Conservation (phyloP, 108 stramenopile species). For the Fistulifera pelliculosa region DNA sequence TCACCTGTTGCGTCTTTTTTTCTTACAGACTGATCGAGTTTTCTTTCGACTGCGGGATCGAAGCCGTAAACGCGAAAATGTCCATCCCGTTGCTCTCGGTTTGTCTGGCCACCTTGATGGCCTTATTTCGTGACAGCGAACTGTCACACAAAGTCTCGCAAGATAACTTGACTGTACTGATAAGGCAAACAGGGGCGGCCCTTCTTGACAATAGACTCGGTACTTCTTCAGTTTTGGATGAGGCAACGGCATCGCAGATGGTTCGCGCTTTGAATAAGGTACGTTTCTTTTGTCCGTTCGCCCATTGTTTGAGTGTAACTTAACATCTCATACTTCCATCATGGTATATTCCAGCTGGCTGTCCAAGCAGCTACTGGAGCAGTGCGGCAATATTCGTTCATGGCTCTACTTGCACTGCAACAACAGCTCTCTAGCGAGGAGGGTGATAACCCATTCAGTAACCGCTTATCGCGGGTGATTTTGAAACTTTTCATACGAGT, state of each 20-base stretch:
- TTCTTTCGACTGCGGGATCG: conserved; percentile 32
- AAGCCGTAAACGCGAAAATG: background rate
- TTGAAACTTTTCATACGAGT: conserved; percentile 53
- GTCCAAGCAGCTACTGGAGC: conserved; percentile 52
- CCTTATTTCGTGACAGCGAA: conserved; percentile 39
- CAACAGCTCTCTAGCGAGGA: conserved; percentile 24
- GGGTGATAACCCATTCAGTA: conserved; percentile 25
- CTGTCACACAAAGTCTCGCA: conserved; percentile 25
- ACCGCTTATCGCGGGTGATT: conserved; percentile 50
- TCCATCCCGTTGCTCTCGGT: conserved; percentile 56
- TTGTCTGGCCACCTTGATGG: conserved; percentile 43
- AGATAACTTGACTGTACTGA: conserved; percentile 38
- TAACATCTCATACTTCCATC: background rate
- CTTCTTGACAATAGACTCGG: conserved; percentile 63
- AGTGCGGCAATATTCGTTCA: conserved; percentile 28
- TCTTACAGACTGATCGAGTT: conserved; percentile 39
- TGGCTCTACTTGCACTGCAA: conserved; percentile 58
- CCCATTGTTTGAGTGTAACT: background rate
- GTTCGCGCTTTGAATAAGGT: conserved; percentile 73
- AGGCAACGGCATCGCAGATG: conserved; percentile 46
- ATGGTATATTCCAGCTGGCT: conserved; percentile 26
- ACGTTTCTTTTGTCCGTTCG: conserved; percentile 1
- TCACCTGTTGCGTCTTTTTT: conserved; percentile 1
- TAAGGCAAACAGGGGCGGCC: conserved; percentile 40
- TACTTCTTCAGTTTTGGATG: conserved; percentile 23